Evolutionary conservation across 1,284 basidiomycete genomes (phyloP), one percentile per base, ranked within the genome.

Genomic region (Flammula alnicola): DNA sequence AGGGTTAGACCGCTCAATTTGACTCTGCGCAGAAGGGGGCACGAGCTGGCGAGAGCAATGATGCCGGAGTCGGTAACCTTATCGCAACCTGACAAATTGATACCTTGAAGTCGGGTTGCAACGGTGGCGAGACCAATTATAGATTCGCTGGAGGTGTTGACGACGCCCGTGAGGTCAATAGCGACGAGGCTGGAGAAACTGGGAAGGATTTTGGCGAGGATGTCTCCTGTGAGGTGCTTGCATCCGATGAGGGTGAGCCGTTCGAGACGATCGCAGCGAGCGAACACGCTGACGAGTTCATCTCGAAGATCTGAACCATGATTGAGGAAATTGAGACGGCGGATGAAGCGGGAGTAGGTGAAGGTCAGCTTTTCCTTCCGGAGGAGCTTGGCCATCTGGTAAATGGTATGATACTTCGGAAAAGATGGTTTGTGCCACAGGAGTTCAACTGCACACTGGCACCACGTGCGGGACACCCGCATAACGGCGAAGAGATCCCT

Each of bases 401-500:
- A 79, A 43, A 96, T 80, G 35, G 87, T 87, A 43, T 80, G 75
- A 51, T 86, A 78, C 53, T 82, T 83, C 47, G 82, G 77, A 64
- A 96, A 86, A 47, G 79, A 77, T 12, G 96, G 95, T 60, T 93
- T 90, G 69, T 95, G 90, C 96, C 96, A 99, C 16, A 99, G 79
- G 14, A 98, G 79, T 67, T 98, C 94, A 46, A 96, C 94, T 6
- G 93, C 88, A 68, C 94, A 96, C 63, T 95, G 86, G 74, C 95
- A 98, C 95, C 97, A 99, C 10, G 86, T 79, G 49, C 92, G 86
- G 29, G 88, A 95, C 26, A 98, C 95, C 47, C 90, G 83, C 50
- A 97, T 78, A 40, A 84, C 80, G 54, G 79, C 77, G 57, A 89
- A 83, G 32, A 97, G 78, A 70, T 96, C 91, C 47, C 79, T 77